Evolutionary conservation across 1,284 basidiomycete genomes (phyloP).

Genomic region (Abortiporus biennis): DNA sequence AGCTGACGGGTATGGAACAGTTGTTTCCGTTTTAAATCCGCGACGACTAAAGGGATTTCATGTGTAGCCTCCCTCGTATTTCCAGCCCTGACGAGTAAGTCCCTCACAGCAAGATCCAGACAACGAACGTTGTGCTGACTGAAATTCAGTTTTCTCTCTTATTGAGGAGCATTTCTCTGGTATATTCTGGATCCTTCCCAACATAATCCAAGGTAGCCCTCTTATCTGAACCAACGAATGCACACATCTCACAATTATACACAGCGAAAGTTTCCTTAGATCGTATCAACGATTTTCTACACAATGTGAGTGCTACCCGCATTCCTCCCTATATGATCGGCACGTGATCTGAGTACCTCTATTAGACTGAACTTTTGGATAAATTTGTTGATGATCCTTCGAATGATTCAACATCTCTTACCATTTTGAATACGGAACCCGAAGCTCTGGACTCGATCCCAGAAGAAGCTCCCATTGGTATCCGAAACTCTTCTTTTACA

Average conservation of each 20-base stretch:
- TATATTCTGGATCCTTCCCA: conserved; percentile 25
- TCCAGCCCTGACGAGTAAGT: conserved; percentile 30
- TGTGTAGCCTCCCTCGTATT: conserved; percentile 32
- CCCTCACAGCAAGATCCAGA: not conserved
- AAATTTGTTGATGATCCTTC: too few relatives aligned
- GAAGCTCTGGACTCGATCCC: too few relatives aligned
- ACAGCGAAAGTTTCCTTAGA: conserved; percentile 40
- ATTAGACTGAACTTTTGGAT: too few relatives aligned
- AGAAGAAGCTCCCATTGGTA: too few relatives aligned
- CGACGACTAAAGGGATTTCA: not conserved
- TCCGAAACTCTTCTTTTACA: conserved; percentile 31
- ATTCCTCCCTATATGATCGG: too few relatives aligned
- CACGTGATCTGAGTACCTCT: too few relatives aligned
- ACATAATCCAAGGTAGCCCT: conserved; percentile 24
- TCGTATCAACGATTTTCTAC: conserved; percentile 41
- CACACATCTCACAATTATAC: conserved; percentile 3
- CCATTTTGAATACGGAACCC: too few relatives aligned
- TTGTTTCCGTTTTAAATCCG: not conserved
- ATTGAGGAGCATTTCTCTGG: conserved; percentile 25
- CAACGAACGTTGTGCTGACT: conserved; percentile 2
- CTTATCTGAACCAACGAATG: not conserved
- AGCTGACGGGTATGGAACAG: conserved; percentile 22
- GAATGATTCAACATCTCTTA: too few relatives aligned
- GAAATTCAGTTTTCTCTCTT: conserved; percentile 27
- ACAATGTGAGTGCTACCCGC: conserved; percentile 28